These are phyloP conservation scores for Aspergillus carlsbadensis DNA, from an alignment of 495 filamentous ascomycete genomes.

Conservation along the genomic window DNA sequence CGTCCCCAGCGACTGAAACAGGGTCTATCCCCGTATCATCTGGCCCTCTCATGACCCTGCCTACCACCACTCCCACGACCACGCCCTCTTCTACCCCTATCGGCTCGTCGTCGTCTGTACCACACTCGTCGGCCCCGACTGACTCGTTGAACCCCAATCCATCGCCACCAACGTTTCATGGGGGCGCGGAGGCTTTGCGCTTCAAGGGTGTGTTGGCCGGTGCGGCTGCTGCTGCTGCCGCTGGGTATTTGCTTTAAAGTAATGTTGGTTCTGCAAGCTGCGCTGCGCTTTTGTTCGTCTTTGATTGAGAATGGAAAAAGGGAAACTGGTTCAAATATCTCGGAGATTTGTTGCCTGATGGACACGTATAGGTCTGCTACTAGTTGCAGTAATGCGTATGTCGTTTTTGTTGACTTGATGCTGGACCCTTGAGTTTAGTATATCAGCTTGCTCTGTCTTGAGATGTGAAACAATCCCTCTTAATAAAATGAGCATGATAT, in stretches of 20 bases:
- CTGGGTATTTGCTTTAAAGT: conserved; percentile 1
- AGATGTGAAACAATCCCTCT: too few species aligned
- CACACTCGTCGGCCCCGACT: not conserved
- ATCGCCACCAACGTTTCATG: not conserved
- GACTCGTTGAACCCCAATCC: not conserved
- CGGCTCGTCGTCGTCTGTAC: conserved; percentile 13
- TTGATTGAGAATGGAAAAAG: not conserved
- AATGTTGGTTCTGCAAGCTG: not conserved
- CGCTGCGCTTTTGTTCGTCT: not conserved
- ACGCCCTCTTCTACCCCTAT: conserved; percentile 9
- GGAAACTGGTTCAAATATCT: not conserved
- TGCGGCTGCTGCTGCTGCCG: not conserved
- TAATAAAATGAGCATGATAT: too few species aligned
- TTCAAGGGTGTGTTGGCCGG: not conserved
- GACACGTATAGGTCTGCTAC: too few species aligned
- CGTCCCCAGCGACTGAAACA: not conserved
- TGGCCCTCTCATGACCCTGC: conserved; percentile 9
- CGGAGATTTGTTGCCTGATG: too few species aligned
- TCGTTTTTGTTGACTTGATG: too few species aligned
- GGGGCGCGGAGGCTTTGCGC: not conserved
- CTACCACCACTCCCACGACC: conserved; percentile 3
- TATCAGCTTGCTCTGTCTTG: too few species aligned
- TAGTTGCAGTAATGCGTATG: too few species aligned
- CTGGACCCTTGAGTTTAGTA: too few species aligned
- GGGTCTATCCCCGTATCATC: conserved; percentile 9